Evolutionary conservation across 2,329 filamentous ascomycete species (phyloP).

Genomic region (Emmonsiellopsis sp.): DNA sequence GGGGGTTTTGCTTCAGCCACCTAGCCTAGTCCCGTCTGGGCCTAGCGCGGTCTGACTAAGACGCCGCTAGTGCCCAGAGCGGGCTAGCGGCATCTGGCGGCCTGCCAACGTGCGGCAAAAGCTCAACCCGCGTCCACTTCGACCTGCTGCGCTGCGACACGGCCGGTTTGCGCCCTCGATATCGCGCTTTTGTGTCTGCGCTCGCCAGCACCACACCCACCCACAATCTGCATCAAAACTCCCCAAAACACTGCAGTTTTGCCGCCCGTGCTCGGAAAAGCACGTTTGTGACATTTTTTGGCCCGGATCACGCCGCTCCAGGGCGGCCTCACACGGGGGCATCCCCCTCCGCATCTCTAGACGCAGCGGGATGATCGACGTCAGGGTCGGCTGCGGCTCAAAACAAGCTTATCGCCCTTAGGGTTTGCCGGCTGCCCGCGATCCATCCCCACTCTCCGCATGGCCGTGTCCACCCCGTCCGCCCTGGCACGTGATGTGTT

Average conservation of each 20-base stretch:
- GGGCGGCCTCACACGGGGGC: not conserved
- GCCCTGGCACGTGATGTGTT: not conserved
- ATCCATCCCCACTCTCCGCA: constrained; percentile 8
- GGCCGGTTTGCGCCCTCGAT: not conserved
- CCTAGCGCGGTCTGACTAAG: not conserved
- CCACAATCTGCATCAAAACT: too few species aligned
- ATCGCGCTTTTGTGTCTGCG: not conserved
- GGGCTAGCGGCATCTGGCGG: constrained; percentile 2
- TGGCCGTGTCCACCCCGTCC: not conserved
- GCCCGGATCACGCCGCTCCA: not conserved
- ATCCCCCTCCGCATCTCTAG: not conserved
- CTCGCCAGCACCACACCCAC: too few species aligned
- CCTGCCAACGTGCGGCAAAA: not conserved
- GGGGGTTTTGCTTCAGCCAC: constrained; percentile 6
- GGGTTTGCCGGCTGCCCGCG: constrained; percentile 18
- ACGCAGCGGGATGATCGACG: constrained; percentile 6
- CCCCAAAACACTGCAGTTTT: too few species aligned
- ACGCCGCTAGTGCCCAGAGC: not conserved
- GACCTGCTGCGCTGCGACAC: too few species aligned
- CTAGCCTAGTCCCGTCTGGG: not conserved
- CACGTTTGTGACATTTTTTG: not conserved
- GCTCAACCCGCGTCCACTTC: too few species aligned
- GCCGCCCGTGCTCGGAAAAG: not conserved
- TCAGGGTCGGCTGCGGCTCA: constrained; percentile 8
- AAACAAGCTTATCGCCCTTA: constrained; percentile 26